Conservation (phyloP, 257 asterid genomes). For the Jaltomata sinuosa region DNA sequence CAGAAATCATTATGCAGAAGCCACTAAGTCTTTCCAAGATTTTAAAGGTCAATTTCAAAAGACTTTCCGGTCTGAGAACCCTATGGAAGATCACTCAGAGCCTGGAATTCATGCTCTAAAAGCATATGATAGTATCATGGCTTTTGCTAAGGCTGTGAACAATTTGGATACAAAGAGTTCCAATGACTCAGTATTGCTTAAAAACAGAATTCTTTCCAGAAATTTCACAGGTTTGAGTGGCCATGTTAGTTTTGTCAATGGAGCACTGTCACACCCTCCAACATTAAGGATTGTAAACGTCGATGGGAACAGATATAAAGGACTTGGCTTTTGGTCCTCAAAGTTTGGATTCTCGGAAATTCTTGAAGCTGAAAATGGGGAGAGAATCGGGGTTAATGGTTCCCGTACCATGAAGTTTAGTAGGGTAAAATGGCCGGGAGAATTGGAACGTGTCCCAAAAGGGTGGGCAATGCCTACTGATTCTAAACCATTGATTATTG, state of each 20-base stretch:
- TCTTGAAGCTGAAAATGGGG: neutral
- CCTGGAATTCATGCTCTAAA: constrained; percentile 31
- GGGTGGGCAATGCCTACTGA: constrained; percentile 41
- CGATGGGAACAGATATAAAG: constrained; percentile 23
- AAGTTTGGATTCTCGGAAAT: constrained; percentile 9
- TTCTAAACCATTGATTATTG: constrained; percentile 23
- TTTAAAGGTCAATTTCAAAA: constrained; percentile 16
- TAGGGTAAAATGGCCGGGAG: constrained; percentile 33
- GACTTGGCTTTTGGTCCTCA: constrained; percentile 30
- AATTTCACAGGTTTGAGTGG: constrained; percentile 36
- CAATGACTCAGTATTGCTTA: constrained; percentile 7
- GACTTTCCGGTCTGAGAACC: constrained; percentile 10
- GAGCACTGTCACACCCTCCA: constrained; percentile 4
- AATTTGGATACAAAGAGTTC: neutral
- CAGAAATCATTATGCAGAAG: constrained; percentile 15
- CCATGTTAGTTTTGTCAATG: constrained; percentile 6
- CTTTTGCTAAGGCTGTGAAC: constrained; percentile 8
- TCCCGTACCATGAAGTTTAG: neutral
- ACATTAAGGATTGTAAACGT: constrained; percentile 23
- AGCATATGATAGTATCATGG: constrained; percentile 33
- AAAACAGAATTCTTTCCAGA: constrained; percentile 9
- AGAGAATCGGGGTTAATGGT: neutral
- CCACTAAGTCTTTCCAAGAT: constrained; percentile 1
- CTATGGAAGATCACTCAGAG: constrained; percentile 16
- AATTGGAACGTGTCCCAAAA: constrained; percentile 23